Percentiles rank a stretch among this genome's conserved stretches.
These are phyloP conservation scores for Elsinoe necatrix DNA, from an alignment of 2,329 filamentous ascomycete species.

Conservation along the genomic window DNA sequence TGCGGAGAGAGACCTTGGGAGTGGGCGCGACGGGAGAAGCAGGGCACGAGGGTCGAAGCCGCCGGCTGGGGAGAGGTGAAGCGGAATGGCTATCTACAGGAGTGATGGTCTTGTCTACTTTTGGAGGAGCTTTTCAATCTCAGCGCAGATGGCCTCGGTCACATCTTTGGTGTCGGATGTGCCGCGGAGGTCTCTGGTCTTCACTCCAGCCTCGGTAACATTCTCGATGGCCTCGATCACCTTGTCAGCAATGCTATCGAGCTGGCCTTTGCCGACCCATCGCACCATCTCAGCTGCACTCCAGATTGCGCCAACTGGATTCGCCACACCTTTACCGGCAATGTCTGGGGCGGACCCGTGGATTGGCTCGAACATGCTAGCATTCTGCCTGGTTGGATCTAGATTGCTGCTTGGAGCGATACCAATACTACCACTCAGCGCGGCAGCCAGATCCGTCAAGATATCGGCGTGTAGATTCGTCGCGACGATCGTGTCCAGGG, in stretches of 20 bases:
- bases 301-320: conserved; percentile 61
- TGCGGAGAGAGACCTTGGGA: conserved; percentile 46
- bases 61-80: background rate
- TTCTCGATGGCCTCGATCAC: conserved; percentile 54
- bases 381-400: conserved; percentile 51
- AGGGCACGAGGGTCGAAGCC: conserved; percentile 33
- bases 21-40: conserved; percentile 41
- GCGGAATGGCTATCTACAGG: background rate
- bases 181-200: conserved; percentile 54
- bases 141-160: conserved; percentile 48
- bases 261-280: conserved; percentile 46
- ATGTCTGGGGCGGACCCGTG: conserved; percentile 59
- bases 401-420: conserved; percentile 61
- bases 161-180: conserved; percentile 49
- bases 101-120: conserved; percentile 16
- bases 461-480: conserved; percentile 51
- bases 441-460: conserved; percentile 58
- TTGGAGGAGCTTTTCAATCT: conserved; percentile 40
- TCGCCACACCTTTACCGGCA: conserved; percentile 53
- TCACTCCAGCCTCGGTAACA: conserved; percentile 47
- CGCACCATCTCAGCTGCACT: conserved; percentile 59
- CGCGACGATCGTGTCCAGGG: conserved; percentile 41
- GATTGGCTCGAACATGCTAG: conserved; percentile 49
- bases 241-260: conserved; percentile 47
- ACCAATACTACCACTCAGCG: conserved; percentile 57